A percentile compares a stretch with the other conserved stretches of the same genome.
Evolutionary conservation across 1,284 basidiomycete species (phyloP).

Genomic region (Cystobasidiaceae sp.): DNA sequence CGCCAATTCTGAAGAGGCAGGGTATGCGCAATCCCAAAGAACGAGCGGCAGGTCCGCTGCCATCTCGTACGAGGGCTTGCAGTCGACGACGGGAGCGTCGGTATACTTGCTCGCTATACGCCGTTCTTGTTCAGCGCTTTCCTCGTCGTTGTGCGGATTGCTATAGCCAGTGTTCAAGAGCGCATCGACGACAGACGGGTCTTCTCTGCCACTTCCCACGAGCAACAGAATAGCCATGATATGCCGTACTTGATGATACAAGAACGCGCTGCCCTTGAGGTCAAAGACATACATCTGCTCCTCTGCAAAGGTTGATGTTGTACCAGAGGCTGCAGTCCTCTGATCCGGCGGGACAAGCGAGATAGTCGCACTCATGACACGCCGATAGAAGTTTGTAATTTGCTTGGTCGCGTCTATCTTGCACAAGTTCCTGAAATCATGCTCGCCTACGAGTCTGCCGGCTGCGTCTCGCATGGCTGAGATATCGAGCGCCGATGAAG

Average conservation of each 20-base stretch:
- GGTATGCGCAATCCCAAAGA: slow-evolving; percentile 85
- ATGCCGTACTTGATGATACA: slow-evolving; percentile 96
- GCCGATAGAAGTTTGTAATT: slow-evolving; percentile 68
- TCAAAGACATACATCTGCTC: slow-evolving; percentile 65
- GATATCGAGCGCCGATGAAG: slow-evolving; percentile 58
- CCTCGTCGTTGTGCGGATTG: not conserved
- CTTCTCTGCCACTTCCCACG: slow-evolving; percentile 75
- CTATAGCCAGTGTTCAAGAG: slow-evolving; percentile 62
- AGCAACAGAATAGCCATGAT: slow-evolving; percentile 91
- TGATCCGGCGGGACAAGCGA: not conserved
- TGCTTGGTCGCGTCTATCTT: slow-evolving; percentile 93
- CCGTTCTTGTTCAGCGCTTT: not conserved
- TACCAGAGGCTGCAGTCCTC: not conserved
- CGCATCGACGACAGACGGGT: slow-evolving; percentile 63
- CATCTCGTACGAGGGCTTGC: slow-evolving; percentile 88
- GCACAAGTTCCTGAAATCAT: slow-evolving; percentile 95
- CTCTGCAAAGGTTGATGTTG: slow-evolving; percentile 52
- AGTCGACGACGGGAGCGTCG: not conserved
- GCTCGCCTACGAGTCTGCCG: slow-evolving; percentile 68
- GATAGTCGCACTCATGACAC: slow-evolving; percentile 63
- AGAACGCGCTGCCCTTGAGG: slow-evolving; percentile 79
- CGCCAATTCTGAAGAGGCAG: slow-evolving; percentile 55
- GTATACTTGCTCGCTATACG: not conserved
- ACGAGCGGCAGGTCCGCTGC: slow-evolving; percentile 84
- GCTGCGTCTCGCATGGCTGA: slow-evolving; percentile 73